Percentiles rank a stretch among this genome's conserved stretches.
These are phyloP conservation scores for Rhynchospora tenuis DNA, from an alignment of 176 grass and related monocot genomes.

Conservation along the genomic window DNA sequence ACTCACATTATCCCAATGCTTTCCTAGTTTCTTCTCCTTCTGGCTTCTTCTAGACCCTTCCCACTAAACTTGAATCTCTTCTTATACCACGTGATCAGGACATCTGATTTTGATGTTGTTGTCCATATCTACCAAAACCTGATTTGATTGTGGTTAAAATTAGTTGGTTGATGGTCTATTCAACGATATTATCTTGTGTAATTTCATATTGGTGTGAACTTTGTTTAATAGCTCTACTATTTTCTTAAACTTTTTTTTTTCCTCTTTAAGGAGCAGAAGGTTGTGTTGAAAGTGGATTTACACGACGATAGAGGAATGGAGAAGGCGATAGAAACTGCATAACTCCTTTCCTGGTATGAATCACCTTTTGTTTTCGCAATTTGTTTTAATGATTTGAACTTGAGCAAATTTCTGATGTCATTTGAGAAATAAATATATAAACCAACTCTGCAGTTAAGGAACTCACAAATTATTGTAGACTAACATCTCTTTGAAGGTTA, in stretches of 20 bases:
- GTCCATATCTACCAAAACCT: background rate
- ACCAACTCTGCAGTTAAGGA: background rate
- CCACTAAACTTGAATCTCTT: background rate
- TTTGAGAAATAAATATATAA: background rate
- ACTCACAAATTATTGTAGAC: too few relatives aligned
- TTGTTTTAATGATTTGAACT: background rate
- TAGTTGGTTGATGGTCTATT: background rate
- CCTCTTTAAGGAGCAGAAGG: constrained; percentile 37
- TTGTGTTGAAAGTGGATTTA: constrained; percentile 71
- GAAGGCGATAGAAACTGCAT: constrained; percentile 63
- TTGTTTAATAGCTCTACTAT: background rate
- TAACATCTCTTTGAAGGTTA: too few relatives aligned
- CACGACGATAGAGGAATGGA: constrained; percentile 66
- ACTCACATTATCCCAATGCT: background rate
- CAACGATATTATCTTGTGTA: background rate
- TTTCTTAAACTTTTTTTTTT: background rate
- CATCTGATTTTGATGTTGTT: background rate
- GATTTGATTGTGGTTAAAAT: background rate
- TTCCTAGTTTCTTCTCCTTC: background rate
- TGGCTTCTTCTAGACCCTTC: background rate
- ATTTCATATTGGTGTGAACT: background rate
- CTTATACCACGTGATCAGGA: background rate
- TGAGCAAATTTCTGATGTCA: background rate
- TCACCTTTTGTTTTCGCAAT: background rate
- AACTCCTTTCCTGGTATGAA: constrained; percentile 49